These are phyloP conservation scores for Aspergillus bertholletiae DNA, from an alignment of 495 filamentous ascomycete species.

Conservation along the genomic window DNA sequence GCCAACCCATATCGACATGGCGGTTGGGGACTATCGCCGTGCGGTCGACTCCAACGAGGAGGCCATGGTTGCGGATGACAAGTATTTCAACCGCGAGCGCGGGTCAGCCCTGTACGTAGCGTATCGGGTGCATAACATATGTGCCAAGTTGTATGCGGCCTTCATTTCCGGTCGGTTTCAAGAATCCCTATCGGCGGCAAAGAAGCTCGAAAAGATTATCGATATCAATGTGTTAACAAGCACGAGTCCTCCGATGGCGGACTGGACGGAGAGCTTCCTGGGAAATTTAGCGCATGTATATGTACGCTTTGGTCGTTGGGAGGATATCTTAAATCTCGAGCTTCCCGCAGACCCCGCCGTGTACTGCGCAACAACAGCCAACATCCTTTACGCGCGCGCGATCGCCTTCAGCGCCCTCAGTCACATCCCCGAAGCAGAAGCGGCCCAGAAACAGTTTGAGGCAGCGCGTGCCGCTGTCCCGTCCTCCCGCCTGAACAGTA, in stretches of 20 bases:
- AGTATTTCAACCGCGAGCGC: slow-evolving; percentile 46
- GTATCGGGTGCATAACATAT: slow-evolving; percentile 62
- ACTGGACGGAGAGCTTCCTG: slow-evolving; percentile 63
- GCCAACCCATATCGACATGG: slow-evolving; percentile 63
- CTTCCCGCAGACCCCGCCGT: slow-evolving; percentile 47
- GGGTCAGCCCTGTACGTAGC: slow-evolving; percentile 59
- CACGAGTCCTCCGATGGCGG: slow-evolving; percentile 60
- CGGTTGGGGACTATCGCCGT: slow-evolving; percentile 58
- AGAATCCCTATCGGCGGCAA: slow-evolving; percentile 48
- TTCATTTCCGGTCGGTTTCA: slow-evolving; percentile 58
- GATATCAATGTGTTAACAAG: slow-evolving; percentile 55
- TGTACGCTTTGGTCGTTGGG: slow-evolving; percentile 61
- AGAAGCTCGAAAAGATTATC: slow-evolving; percentile 48
- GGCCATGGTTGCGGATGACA: slow-evolving; percentile 54
- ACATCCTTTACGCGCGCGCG: slow-evolving; percentile 56
- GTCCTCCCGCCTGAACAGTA: slow-evolving; percentile 42
- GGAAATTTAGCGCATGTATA: slow-evolving; percentile 56
- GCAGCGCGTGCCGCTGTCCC: slow-evolving; percentile 43
- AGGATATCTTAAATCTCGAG: slow-evolving; percentile 45
- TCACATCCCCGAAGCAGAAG: slow-evolving; percentile 37
- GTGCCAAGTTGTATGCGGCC: slow-evolving; percentile 62
- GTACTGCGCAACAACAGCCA: slow-evolving; percentile 55
- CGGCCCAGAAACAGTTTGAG: slow-evolving; percentile 38
- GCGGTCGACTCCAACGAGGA: slow-evolving; percentile 54
- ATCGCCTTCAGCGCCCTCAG: slow-evolving; percentile 52